Percentiles rank a stretch among this genome's conserved stretches.
phyloP scores from a whole-genome alignment of 805 yeast species.

The Candida bentonensis region DNA sequence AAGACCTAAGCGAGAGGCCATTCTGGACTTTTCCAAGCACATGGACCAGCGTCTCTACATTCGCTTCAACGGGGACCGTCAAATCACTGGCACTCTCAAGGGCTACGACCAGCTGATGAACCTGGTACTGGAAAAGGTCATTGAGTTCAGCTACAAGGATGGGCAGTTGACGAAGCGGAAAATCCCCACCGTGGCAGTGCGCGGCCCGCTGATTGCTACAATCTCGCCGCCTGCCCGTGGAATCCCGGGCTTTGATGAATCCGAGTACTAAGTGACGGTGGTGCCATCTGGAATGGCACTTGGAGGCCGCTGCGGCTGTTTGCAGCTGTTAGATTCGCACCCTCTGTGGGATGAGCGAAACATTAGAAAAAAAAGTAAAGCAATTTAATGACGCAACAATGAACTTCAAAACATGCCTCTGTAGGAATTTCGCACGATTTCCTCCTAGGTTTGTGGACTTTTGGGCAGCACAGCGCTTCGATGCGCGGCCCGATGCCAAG shows the following conservation, averaged over 20 bases:
- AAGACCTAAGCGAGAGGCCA: conserved; percentile 84
- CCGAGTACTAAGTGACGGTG: no score
- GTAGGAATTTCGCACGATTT: no score
- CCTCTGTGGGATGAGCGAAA: no score
- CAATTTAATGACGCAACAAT: no score
- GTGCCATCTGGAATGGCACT: no score
- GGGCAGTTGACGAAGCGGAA: conserved; percentile 25
- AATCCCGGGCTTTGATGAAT: not conserved
- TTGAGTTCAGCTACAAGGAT: conserved; percentile 33
- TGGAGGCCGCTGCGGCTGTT: no score
- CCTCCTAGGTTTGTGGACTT: no score
- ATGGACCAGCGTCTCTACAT: conserved; percentile 62
- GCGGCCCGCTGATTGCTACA: conserved; percentile 69
- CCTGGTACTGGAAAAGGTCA: conserved; percentile 46
- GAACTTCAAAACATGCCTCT: no score
- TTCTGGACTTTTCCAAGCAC: conserved; percentile 64
- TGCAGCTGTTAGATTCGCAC: no score
- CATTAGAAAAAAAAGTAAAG: no score
- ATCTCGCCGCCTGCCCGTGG: conserved; percentile 33
- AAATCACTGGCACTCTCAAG: conserved; percentile 63
- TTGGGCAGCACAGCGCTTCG: no score
- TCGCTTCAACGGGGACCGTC: conserved; percentile 75
- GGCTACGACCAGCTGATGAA: conserved; percentile 97
- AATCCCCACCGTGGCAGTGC: conserved; percentile 67
- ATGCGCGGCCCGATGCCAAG: no score